Base-by-base conservation (phyloP, 352 stramenopile species). In the Phytophthora constricta region DNA sequence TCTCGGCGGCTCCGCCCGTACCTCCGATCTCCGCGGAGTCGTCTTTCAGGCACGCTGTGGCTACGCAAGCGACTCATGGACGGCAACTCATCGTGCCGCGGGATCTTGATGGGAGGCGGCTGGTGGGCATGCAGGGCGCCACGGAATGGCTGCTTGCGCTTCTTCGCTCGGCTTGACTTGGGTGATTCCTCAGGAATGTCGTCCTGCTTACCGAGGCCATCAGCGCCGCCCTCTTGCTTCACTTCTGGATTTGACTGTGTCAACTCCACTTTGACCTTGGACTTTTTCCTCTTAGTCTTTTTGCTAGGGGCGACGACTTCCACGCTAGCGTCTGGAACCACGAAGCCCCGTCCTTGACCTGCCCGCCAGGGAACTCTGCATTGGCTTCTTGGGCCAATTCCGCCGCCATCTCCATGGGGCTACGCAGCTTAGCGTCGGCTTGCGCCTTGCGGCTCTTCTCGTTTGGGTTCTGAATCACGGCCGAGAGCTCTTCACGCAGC, bases 391-490 rank as follows among this genome's bases (percentile, higher is more conserved):
- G 48, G 19, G 41, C 5, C n/a, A 54, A 20, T 25, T 45, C 62
- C 48, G 46, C 66, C 26, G 60, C 53, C 46, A 58, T 22, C 28
- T 63, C 59, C 28, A 58, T 65, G n/a, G 78, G 71, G 20, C 69
- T 78, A 41, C 77, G 62, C 4, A 71, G 66, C 62, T 89, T 84
- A 13, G 70, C 74, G 58, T 92, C 82, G 1, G 76, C 62, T 27
- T 89, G 84, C n/a, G 84, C 76, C 59, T 94, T 94, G 43, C 82
- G 84, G 54, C 84, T 93, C 68, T 95, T 95, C 48, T 90, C 82
- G 54, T 95, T 95, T 13, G 86, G 86, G 61, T 95, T 95, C 62
- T 95, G 78, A 48, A 95, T 93, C 39, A 95, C 86, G 23, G 80
- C 71, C 34, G 81, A 89, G 17, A 95, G 68, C 52, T 95, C 85